These are phyloP conservation scores for Hansfordia pulvinata DNA, from an alignment of 2,329 filamentous ascomycete genomes.

Conservation along the genomic window DNA sequence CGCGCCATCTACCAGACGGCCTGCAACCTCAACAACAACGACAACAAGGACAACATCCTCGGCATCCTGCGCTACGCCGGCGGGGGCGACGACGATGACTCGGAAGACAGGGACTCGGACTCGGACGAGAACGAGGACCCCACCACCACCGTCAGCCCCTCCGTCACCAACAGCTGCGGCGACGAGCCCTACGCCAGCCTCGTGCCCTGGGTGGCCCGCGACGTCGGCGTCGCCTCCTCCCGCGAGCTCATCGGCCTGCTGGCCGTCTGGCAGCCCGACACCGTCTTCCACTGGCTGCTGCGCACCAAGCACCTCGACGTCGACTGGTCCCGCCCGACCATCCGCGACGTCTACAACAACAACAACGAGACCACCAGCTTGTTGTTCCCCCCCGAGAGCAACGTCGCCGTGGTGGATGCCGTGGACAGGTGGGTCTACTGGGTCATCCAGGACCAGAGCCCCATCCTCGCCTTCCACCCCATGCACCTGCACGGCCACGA, in stretches of 20 bases:
- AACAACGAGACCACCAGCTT: constrained; percentile 5
- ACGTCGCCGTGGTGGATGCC: constrained; percentile 8
- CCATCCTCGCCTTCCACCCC: constrained; percentile 3
- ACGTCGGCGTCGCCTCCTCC: constrained; percentile 7
- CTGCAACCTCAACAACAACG: constrained; percentile 2
- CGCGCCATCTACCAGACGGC: constrained; percentile 6
- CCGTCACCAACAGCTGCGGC: constrained; percentile 8
- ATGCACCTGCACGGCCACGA: constrained; percentile 13
- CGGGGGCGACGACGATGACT: constrained; percentile 7
- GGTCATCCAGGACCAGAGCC: constrained; percentile 1
- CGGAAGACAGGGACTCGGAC: too few relatives aligned
- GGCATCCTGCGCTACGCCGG: constrained; percentile 5
- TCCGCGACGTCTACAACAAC: constrained; percentile 14
- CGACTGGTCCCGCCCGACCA: constrained; percentile 23
- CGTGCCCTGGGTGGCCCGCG: constrained; percentile 11
- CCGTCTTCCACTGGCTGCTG: constrained; percentile 15
- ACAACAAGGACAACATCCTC: constrained; percentile 2
- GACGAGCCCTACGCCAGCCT: constrained; percentile 12
- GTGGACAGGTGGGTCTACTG: neutral
- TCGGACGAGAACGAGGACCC: constrained; percentile 9
- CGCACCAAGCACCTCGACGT: constrained; percentile 21
- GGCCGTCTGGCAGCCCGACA: constrained; percentile 3
- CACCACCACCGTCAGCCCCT: constrained; percentile 8
- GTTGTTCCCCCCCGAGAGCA: constrained; percentile 14
- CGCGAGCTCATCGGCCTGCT: constrained; percentile 8